Base-by-base conservation (phyloP, 129 eudicot species). In the Lonicera japonica region DNA sequence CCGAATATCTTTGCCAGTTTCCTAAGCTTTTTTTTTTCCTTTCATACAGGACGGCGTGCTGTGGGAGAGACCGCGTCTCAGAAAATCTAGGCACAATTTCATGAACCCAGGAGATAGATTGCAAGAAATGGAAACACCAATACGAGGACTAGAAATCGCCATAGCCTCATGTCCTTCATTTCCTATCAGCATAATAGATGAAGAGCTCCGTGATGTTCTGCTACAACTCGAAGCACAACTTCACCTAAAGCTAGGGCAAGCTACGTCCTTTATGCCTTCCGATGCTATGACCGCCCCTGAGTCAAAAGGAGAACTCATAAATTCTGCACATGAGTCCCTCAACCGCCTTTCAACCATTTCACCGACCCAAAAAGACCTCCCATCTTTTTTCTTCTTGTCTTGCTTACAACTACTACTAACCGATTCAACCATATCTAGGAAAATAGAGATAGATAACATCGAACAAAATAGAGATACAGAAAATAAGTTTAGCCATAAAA, bases 121-220 rank as follows among this genome's bases (percentile, higher is more conserved):
- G 69, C 64, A 75, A 62, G 68, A 62, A 38, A 67, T 88, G 15
- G 94, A 88, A 63, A 71, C 82, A 21, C 54, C 78, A 2, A 58
- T 84, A 45, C 70, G 75, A 48, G 94, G 96, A 56, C 85, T 88
- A 82, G 77, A 88, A 61, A 68, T 79, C 36, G 88, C 90, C 20
- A 41, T 85, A 24, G 36, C 75, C 18, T 68, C 79, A 21, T 61
- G 73, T 46, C 64, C 73, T 21, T 60, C 75, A 11, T 72, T 70
- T 39, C 86, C 84, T 0, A 43, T 29, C 14, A 63, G 59, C 45
- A 46, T 59, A 17, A 54, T 66, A 1, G 72, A 75, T 52, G 69
- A 58, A 18, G 82, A 75, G 58, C 67, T 82, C 18, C 69, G 56
- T 12, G 58, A 71, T 8, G 57, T 63, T 61, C 15, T 82, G 14